Percentiles rank a stretch among this genome's conserved stretches.
phyloP scores from a whole-genome alignment of 2,329 filamentous ascomycete genomes.

The Colletotrichum echinochloae region DNA sequence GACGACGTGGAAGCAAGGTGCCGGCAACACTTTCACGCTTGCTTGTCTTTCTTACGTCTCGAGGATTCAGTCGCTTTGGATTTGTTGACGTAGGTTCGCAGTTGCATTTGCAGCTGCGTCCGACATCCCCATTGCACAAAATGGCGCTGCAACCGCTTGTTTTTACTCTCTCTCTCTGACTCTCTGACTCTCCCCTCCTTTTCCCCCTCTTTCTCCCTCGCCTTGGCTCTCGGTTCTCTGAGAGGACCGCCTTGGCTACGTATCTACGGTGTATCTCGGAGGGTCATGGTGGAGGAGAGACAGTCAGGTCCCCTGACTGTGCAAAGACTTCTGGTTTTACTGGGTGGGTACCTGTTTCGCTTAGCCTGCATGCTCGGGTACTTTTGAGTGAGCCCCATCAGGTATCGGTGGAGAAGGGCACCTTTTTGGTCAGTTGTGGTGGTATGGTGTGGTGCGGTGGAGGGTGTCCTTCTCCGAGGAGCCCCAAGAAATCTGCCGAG shows the following conservation, averaged over 20 bases:
- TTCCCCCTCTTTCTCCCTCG: no score
- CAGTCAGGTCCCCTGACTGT: not conserved
- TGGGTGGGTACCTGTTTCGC: not conserved
- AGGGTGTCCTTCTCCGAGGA: not conserved
- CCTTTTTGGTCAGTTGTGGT: not conserved
- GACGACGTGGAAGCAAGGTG: not conserved
- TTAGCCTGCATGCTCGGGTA: not conserved
- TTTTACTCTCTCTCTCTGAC: not conserved
- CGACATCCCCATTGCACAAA: not conserved
- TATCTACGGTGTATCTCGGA: not conserved
- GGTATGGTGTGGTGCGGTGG: not conserved
- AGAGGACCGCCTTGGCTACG: not conserved
- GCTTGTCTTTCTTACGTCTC: not conserved
- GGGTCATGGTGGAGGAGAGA: not conserved
- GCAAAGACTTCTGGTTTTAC: not conserved
- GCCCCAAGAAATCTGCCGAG: no score
- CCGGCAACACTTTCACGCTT: not conserved
- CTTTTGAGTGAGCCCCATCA: not conserved
- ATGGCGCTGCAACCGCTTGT: not conserved
- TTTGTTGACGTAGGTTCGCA: not conserved
- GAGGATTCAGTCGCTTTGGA: not conserved
- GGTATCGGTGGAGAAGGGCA: conserved; percentile 10
- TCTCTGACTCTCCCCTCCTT: no score
- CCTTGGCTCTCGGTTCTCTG: not conserved
- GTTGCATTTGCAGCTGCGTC: not conserved